Base-by-base conservation (phyloP, 2,329 filamentous ascomycete genomes). In the Fusarium sp. region DNA sequence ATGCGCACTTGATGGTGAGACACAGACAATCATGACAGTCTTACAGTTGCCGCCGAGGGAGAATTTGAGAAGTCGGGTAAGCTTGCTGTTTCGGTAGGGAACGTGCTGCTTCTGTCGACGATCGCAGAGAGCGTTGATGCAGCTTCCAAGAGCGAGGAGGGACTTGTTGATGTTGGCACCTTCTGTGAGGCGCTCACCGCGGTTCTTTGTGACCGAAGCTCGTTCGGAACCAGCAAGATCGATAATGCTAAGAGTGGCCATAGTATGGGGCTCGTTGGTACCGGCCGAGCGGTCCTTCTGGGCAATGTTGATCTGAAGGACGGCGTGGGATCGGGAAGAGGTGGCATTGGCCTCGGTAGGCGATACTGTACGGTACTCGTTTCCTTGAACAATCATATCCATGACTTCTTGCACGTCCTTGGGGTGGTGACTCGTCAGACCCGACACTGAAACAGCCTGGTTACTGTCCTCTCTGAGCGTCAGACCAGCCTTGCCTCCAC, bases 131-230 rank as follows among this genome's bases (percentile, higher is more conserved):
- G 96, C 97, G 75, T 99, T 99, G 85, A 99, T 99, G 81, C 96
- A 99, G 80, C 95, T 95, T 66, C 96, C 96, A 10, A 99, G 83
- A 0, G 96, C 95, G 16, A 99, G 88, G 4, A 99, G 85, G 2
- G 96, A 99, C 77, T 98, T 97, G 88, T 99, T 99, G 87, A 99
- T 99, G 80, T 99, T 99, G 74, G 96, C 96, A 68, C 96, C 96
- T 80, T 99, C 96, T 15, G 94, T 85, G 37, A 99, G 83, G 37
- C 96, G 87, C 77, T 97, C 95, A 57, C 96, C 96, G 56, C 96
- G 86, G 79, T 99, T 99, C 82, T 97, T 97, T 20, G 96, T 99
- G 26, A 94, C 96, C 59, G 94, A 97, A 2, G 96, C 96, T 73
- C 96, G 89, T 80, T 99, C 96, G 70, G 94, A 98, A 52, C 96